Conservation (phyloP, 1,284 basidiomycete genomes). For the Boletus semigastroideus region DNA sequence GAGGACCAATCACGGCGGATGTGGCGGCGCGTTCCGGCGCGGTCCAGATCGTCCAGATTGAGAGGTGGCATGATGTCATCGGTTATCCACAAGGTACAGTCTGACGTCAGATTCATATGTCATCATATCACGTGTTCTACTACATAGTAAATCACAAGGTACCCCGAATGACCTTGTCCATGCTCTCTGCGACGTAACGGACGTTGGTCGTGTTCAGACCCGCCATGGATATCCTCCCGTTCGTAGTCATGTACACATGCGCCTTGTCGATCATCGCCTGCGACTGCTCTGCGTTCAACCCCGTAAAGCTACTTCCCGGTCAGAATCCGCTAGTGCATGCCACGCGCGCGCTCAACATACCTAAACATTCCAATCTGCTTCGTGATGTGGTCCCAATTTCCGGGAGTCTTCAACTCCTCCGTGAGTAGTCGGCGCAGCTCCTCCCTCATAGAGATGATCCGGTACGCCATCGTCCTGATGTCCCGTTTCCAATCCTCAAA, state of each 20-base stretch:
- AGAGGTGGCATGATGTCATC: conserved; percentile 25
- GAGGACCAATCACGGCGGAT: conserved; percentile 23
- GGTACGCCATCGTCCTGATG: conserved; percentile 88
- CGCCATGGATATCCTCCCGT: conserved; percentile 71
- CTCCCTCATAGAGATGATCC: conserved; percentile 89
- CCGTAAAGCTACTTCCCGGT: conserved; percentile 64
- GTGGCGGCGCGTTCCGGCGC: conserved; percentile 29
- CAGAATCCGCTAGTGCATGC: conserved; percentile 7
- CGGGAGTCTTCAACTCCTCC: conserved; percentile 86
- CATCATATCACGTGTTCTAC: background rate
- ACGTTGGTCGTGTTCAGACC: conserved; percentile 72
- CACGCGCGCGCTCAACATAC: conserved; percentile 40
- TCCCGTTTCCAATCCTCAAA: conserved; percentile 90
- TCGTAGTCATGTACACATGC: conserved; percentile 87
- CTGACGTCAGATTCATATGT: conserved; percentile 28
- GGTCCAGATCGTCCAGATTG: conserved; percentile 33
- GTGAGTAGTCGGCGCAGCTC: conserved; percentile 79
- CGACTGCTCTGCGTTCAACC: conserved; percentile 69
- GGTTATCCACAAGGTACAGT: conserved; percentile 6
- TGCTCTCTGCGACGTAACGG: conserved; percentile 68
- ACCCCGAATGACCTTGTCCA: conserved; percentile 73
- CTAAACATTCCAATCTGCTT: conserved; percentile 94
- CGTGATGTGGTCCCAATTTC: conserved; percentile 88
- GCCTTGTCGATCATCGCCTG: conserved; percentile 71
- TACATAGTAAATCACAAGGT: conserved; percentile 34